phyloP scores from a whole-genome alignment of 2,329 filamentous ascomycete species.

The Fusarium lateritium region DNA sequence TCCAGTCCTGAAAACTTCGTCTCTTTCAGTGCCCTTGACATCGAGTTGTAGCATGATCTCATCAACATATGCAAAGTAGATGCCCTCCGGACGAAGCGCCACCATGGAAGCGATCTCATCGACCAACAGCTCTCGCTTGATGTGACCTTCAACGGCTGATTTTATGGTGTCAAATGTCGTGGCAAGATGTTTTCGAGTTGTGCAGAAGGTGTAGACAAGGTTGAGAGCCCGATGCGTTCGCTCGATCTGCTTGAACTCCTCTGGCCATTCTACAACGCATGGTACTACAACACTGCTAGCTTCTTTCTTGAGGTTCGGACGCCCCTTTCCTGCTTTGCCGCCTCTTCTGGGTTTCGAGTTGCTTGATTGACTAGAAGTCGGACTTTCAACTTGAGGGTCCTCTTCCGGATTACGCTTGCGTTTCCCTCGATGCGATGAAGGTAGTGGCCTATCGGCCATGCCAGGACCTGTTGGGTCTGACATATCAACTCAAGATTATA shows the following conservation, averaged over 20 bases:
- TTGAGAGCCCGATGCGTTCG: slow-evolving; percentile 89
- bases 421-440: slow-evolving; percentile 32
- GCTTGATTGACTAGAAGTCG: slow-evolving; percentile 24
- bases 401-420: slow-evolving; percentile 41
- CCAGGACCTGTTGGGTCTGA: slow-evolving; percentile 2
- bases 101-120: slow-evolving; percentile 89
- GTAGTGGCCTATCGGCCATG: neutral
- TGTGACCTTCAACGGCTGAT: slow-evolving; percentile 86
- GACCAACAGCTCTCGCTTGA: slow-evolving; percentile 76
- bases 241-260: slow-evolving; percentile 78
- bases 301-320: slow-evolving; percentile 34
- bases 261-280: slow-evolving; percentile 75
- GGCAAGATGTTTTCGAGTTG: slow-evolving; percentile 89
- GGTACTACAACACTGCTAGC: slow-evolving; percentile 38
- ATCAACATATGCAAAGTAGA: slow-evolving; percentile 90
- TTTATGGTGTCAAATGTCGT: slow-evolving; percentile 94
- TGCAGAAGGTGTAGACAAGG: slow-evolving; percentile 94
- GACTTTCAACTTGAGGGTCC: slow-evolving; percentile 13
- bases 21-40: slow-evolving; percentile 75
- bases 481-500: slow-evolving; percentile 18
- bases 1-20: slow-evolving; percentile 71
- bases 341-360: slow-evolving; percentile 14
- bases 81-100: slow-evolving; percentile 80
- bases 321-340: slow-evolving; percentile 20
- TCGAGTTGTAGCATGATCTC: slow-evolving; percentile 87